A percentile compares a stretch with the other conserved stretches of the same genome.
Evolutionary conservation across 257 asterid genomes (phyloP).

Genomic region (Solanum raphanifolium): DNA sequence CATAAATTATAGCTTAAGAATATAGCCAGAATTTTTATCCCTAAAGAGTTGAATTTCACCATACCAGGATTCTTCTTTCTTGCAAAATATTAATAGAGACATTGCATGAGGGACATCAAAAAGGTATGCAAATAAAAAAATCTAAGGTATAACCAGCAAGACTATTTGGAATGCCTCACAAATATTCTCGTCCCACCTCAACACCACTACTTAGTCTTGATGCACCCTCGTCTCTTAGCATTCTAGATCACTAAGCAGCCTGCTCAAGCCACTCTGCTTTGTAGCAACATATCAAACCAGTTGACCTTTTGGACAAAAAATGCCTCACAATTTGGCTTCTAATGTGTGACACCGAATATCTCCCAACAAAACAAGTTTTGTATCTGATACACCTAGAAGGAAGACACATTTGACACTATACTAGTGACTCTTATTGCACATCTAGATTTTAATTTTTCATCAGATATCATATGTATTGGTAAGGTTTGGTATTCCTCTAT

Average conservation of each 20-base stretch:
- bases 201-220: not conserved
- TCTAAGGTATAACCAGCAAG: not conserved
- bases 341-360: not conserved
- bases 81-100: not conserved
- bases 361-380: not conserved
- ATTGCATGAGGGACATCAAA: not conserved
- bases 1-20: not conserved
- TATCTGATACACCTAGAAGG: not conserved
- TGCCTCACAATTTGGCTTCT: not conserved
- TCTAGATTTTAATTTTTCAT: not conserved
- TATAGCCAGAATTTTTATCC: not conserved
- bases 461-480: not conserved
- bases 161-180: not conserved
- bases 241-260: not conserved
- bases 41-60: not conserved
- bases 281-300: not conserved
- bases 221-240: not conserved
- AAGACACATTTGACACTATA: not conserved
- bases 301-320: not conserved
- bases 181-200: not conserved
- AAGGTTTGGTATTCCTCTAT: not conserved
- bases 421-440: not conserved
- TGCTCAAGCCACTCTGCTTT: not conserved
- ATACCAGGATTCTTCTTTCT: not conserved
- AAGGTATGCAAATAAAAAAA: not conserved